These are phyloP conservation scores for Cyberlindnera subsufficiens DNA, from an alignment of 805 yeast genomes.

Conservation along the genomic window DNA sequence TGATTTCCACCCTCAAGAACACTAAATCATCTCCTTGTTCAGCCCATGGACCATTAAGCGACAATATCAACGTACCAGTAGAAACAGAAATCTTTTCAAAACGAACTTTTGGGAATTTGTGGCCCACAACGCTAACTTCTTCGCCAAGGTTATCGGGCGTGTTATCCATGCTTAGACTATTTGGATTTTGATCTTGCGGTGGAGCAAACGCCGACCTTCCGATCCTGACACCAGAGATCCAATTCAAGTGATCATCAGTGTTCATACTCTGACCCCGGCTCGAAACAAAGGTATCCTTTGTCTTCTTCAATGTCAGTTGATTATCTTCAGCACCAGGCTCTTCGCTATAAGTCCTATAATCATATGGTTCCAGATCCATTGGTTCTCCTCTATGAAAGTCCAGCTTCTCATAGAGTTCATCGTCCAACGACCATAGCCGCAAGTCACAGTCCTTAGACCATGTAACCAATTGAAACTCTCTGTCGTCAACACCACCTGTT, in stretches of 20 bases:
- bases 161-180: constrained; percentile 30
- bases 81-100: constrained; percentile 88
- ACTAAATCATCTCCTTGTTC: constrained; percentile 35
- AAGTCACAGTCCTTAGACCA: constrained; percentile 91
- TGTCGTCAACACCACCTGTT: constrained; percentile 46
- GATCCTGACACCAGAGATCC: constrained; percentile 91
- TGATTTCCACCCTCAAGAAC: constrained; percentile 64
- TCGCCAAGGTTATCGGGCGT: constrained; percentile 72
- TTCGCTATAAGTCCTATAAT: constrained; percentile 42
- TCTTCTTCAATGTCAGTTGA: constrained; percentile 29
- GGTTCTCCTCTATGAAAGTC: constrained; percentile 34
- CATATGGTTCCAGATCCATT: constrained; percentile 32
- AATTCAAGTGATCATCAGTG: constrained; percentile 65
- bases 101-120: constrained; percentile 77
- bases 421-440: constrained; percentile 69
- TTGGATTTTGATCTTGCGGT: constrained; percentile 24
- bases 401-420: constrained; percentile 41
- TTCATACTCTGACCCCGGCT: constrained; percentile 29
- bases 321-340: constrained; percentile 38
- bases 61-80: constrained; percentile 70
- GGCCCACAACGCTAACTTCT: constrained; percentile 84
- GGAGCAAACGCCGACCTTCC: constrained; percentile 25
- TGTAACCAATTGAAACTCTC: constrained; percentile 87
- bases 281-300: constrained; percentile 34
- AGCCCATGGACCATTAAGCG: constrained; percentile 77